Base-by-base conservation (phyloP, 257 asterid species). In the Penstemon barbatus region DNA sequence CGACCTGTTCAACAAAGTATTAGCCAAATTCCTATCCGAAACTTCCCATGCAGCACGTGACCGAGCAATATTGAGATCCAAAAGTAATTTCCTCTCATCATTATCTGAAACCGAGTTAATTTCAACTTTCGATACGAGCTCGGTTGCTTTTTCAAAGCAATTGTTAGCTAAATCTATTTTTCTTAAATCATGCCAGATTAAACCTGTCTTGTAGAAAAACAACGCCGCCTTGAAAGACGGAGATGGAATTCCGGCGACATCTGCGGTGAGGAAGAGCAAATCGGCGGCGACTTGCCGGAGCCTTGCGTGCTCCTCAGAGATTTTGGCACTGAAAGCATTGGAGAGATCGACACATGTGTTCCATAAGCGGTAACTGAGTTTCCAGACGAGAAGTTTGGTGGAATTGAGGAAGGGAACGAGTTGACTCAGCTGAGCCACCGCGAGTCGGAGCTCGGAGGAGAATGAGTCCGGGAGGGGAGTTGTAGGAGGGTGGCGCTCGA, bases 301-400 rank as follows among this genome's bases (percentile, higher is more conserved):
- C 67, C 78, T 89, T 18, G 92, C 97, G 73, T 85, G 92, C 68
- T 89, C 95, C 48, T 80, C 95, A 8, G 81, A 63, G 49, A 75
- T 75, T 58, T 77, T 84, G 19, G 75, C 46, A 37, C 75, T 15
- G 52, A 86, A 83, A 36, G 89, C 87, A 75, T 91, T 94, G 61
- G 96, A 83, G 57, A 90, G 81, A 74, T 94, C 99, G 66, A 94
- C 97, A 57, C 95, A 87, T 39, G 89, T 77, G 75, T 94, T 94
- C 99, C 99, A 94, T 61, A 94, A 86, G 74, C 99, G 96, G 83
- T 91, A 94, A 74, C 91, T 82, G 69, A 94, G 93, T 65, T 94
- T 94, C 97, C 99, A 94, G 44, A 89, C 79, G 11, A 75, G 78
- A 71, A 91, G 82, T 12, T 89, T 89, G 50, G 77, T 56, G 25